Evolutionary conservation across 2,329 filamentous ascomycete species (phyloP), one percentile per base, ranked within the genome.

Genomic region (Colletotrichum sp.): DNA sequence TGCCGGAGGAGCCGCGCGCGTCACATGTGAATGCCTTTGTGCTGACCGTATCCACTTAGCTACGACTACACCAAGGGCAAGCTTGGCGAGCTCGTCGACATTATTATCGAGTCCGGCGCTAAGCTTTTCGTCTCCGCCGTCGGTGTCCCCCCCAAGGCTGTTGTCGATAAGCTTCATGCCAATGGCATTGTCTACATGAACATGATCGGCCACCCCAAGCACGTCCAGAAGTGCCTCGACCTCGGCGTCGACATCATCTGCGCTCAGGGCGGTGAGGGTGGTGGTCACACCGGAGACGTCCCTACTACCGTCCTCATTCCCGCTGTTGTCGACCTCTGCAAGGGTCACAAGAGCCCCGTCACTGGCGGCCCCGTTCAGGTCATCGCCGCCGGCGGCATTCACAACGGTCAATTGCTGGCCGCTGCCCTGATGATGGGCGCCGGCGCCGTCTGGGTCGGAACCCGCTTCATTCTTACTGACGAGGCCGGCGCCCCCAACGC

Each of bases 1-100:
- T 3, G 18, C 32, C 13, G 60, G 32, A 34, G 24, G 21, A 34
- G 13, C 12, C 21, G 61, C 61, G 61, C 32, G 32, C 61, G 15
- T 16, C 34, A 36, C 61, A 34, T 63, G 32, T 38, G 18, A 12
- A 38, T 32, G 13, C 10, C n/a, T 52, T 13, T 28, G 36, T 24
- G 34, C 48, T 69, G 55, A 69, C 60, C n/a, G 18, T n/a, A 4
- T 8, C 15, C 6, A 10, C 48, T 72, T 82, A 98, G 96, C 92
- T 98, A 99, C 87, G 97, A 99, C 88, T 99, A 99, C 90, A 99
- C 97, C 83, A 99, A 99, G 90, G 97, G 97, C 85, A 99, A 99
- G 89, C 94, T 99, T 78, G 90, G 95, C 85, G 94, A 96, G 85
- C 92, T 99, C 73, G 87, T 98, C 84, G 93, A 96, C 84, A 96